phyloP scores from a whole-genome alignment of 352 stramenopile genomes.

The Globisporangium rhizosaccharum region DNA sequence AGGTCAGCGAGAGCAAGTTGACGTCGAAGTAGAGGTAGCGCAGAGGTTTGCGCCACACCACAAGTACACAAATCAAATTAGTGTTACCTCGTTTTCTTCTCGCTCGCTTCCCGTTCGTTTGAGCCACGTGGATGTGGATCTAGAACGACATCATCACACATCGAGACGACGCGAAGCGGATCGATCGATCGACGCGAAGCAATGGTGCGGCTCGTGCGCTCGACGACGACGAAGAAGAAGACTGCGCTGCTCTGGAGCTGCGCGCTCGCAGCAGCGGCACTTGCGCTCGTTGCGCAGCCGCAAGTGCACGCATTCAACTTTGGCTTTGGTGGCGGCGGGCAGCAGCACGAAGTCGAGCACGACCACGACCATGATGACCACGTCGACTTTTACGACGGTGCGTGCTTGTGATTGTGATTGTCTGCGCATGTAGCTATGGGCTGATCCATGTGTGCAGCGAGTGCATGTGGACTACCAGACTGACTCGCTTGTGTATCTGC shows the following conservation, averaged over 20 bases:
- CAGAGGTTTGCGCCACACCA: too few species aligned
- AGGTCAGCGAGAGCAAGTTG: too few species aligned
- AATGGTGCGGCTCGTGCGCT: conserved; percentile 3
- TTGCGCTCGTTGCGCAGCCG: conserved; percentile 26
- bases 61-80: too few species aligned
- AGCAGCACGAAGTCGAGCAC: conserved; percentile 22
- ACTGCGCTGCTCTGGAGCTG: conserved; percentile 20
- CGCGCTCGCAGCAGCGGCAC: conserved; percentile 15
- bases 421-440: conserved; percentile 12
- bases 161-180: neutral
- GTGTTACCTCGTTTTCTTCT: too few species aligned
- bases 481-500: too few species aligned
- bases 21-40: too few species aligned
- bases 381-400: conserved; percentile 75
- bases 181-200: too few species aligned
- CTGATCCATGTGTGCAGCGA: conserved; percentile 29
- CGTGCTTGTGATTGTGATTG: conserved; percentile 8
- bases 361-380: conserved; percentile 59
- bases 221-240: too few species aligned
- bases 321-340: conserved; percentile 40
- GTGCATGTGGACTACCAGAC: too few species aligned
- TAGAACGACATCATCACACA: too few species aligned
- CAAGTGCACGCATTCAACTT: conserved; percentile 40
- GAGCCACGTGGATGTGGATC: too few species aligned
- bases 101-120: too few species aligned